Base-by-base conservation (phyloP, 2,329 filamentous ascomycete species). In the Helotiales sp. region DNA sequence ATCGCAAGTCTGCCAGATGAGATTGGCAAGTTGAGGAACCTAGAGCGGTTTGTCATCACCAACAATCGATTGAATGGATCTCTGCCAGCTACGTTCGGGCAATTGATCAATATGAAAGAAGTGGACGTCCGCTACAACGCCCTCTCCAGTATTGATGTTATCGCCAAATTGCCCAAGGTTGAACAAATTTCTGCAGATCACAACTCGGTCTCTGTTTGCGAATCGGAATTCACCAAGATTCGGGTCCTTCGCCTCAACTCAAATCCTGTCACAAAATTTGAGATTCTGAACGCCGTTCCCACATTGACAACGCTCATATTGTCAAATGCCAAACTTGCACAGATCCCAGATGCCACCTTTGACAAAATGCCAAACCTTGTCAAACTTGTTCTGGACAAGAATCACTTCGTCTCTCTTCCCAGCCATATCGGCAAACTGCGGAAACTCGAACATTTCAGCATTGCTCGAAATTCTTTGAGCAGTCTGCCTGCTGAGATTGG, bases 101-200 rank as follows among this genome's bases (percentile, higher is more conserved):
- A 91, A n/a, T 82, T 98, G 7, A 81, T 86, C 55, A 96, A 87
- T 75, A 82, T 99, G 61, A 93, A 93, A 69, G 95, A 98, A 79
- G 88, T 99, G 50, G 96, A 99, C 79, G 90, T 97, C 71, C 93
- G 97, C 70, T 98, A 96, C 83, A 99, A 99, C 76, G 85, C 87
- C 20, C 92, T 99, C 64, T 89, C 90, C 59, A 93, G 89, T 76
- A 97, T 99, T 75, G 93, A 98, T 77, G 88, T 93, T 63, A 89
- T 98, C 69, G 91, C 93, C 2, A 86, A 90, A 68, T 84, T 99
- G 20, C 95, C 95, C 2, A 92, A 91, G 72, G 82, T 99, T 45
- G 96, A 99, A 79, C 91, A 93, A 69, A 82, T 98, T 26, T 91
- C 93, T 67, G 91, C 95, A 40, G 95, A 97, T 54, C 95, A 99